Evolutionary conservation across 2,329 filamentous ascomycete genomes (phyloP).

Genomic region (Magnaporthiopsis poae): DNA sequence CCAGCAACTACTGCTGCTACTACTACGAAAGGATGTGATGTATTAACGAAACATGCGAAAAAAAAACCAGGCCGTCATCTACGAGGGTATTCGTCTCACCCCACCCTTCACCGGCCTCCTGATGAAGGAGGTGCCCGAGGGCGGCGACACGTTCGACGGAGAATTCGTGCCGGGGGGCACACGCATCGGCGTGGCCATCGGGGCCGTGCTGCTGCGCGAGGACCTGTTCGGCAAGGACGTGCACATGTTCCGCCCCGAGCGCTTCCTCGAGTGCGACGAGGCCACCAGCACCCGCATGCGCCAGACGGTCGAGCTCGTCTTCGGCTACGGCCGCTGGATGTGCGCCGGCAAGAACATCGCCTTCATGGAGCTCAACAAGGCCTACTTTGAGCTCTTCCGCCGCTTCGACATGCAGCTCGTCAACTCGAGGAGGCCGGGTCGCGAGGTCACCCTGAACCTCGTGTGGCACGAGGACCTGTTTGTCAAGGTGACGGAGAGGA

Average conservation of each 20-base stretch:
- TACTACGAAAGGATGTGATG: too few relatives aligned
- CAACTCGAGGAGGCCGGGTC: not conserved
- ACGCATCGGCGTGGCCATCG: constrained; percentile 14
- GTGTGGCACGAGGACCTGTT: not conserved
- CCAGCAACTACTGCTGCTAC: too few relatives aligned
- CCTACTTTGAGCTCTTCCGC: constrained; percentile 16
- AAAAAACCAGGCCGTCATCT: constrained; percentile 15
- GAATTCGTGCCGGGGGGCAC: constrained; percentile 22
- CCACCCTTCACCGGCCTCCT: constrained; percentile 14
- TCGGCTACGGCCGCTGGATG: constrained; percentile 31
- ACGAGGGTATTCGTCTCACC: constrained; percentile 16
- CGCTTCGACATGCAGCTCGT: constrained; percentile 1
- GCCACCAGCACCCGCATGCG: constrained; percentile 25
- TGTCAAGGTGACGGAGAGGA: not conserved
- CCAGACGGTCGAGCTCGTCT: constrained; percentile 30
- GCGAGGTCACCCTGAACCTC: not conserved
- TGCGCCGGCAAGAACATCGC: constrained; percentile 37
- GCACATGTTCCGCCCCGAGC: constrained; percentile 33
- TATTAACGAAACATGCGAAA: not conserved
- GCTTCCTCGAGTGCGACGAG: constrained; percentile 31
- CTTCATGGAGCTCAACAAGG: constrained; percentile 33
- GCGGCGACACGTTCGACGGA: constrained; percentile 21
- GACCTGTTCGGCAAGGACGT: constrained; percentile 28
- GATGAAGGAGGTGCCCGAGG: constrained; percentile 16
- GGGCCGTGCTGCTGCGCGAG: constrained; percentile 22